Base-by-base conservation (phyloP, 768 basidiomycete species). In the Atractiella rhizophila region DNA sequence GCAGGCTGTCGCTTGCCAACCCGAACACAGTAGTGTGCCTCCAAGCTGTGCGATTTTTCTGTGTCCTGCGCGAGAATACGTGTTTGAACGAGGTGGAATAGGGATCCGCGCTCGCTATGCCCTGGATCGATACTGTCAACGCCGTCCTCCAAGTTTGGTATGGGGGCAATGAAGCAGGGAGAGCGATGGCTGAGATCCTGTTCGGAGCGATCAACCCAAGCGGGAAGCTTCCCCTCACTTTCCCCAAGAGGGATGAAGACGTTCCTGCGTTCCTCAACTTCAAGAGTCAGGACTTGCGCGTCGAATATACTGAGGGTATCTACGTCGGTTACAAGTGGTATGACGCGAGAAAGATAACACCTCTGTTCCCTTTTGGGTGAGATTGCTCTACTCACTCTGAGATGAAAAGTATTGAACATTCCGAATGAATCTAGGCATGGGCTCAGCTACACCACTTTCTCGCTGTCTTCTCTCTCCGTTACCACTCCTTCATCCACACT, bases 131-230 rank as follows among this genome's bases (percentile, higher is more conserved):
- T 31, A 53, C 52, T 40, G 57, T 51, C 51, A 59, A 54, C 42
- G 36, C 45, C 8, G 34, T 51, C 15, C 19, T 41, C 6, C 26
- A 28, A 16, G n/a, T 24, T 19, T 42, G 42, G 37, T 42, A 38
- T 39, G 20, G 46, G 29, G 49, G 69, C 2, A 68, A 70, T 47
- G 69, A 68, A 48, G 57, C 65, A n/a, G 70, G 70, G 10, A 65
- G 67, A 42, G 69, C 67, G 13, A 54, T 73, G 6, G 69, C 69
- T 0, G 69, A 71, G 51, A 63, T 72, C 3, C 46, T 72, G 4
- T 72, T 70, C 51, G 71, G 72, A 8, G 66, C 65, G 48, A 63
- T 66, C 4, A 71, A 69, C 48, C 71, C 72, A 0, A 65, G 63
- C 4, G 69, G 64, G 10, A 70, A 70, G 54, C 60, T 71, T 8